Conservation (phyloP, 352 stramenopile species). For the Phytophthora vignae region DNA sequence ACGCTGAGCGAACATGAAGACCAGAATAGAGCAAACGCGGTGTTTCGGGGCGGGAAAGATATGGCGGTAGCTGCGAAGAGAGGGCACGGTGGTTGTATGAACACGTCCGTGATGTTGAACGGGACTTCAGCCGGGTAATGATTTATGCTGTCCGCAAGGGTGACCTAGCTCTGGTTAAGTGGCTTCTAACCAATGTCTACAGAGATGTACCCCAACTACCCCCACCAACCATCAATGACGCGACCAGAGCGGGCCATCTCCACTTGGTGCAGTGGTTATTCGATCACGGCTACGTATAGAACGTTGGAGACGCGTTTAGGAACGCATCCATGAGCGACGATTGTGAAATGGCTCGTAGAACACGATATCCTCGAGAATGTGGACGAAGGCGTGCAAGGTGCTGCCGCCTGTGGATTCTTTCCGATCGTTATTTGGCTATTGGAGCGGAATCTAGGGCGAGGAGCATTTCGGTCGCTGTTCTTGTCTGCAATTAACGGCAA, state of each 20-base stretch:
- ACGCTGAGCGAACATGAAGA: background rate
- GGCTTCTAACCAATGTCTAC: constrained; percentile 36
- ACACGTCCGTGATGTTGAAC: constrained; percentile 18
- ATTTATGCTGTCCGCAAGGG: constrained; percentile 31
- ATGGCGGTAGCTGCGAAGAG: constrained; percentile 24
- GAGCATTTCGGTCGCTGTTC: constrained; percentile 25
- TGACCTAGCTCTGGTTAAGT: constrained; percentile 33
- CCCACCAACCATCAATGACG: constrained; percentile 36
- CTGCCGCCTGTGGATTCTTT: constrained; percentile 17
- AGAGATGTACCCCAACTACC: constrained; percentile 19
- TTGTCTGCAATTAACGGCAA: constrained; percentile 36
- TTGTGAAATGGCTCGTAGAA: constrained; percentile 42
- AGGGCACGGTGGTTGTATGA: constrained; percentile 35
- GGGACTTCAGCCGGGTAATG: constrained; percentile 27
- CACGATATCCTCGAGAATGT: constrained; percentile 33
- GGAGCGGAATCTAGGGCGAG: constrained; percentile 28
- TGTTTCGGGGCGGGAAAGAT: constrained; percentile 30
- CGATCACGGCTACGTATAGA: constrained; percentile 31
- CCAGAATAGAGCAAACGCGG: constrained; percentile 13
- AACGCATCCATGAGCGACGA: constrained; percentile 37
- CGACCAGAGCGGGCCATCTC: constrained; percentile 29
- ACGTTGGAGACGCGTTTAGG: constrained; percentile 30
- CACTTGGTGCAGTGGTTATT: constrained; percentile 37
- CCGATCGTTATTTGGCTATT: constrained; percentile 27
- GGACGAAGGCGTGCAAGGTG: constrained; percentile 30